Percentiles rank a stretch among this genome's conserved stretches.
Evolutionary conservation across 768 basidiomycete species (phyloP).

Genomic region (Russula foetens): DNA sequence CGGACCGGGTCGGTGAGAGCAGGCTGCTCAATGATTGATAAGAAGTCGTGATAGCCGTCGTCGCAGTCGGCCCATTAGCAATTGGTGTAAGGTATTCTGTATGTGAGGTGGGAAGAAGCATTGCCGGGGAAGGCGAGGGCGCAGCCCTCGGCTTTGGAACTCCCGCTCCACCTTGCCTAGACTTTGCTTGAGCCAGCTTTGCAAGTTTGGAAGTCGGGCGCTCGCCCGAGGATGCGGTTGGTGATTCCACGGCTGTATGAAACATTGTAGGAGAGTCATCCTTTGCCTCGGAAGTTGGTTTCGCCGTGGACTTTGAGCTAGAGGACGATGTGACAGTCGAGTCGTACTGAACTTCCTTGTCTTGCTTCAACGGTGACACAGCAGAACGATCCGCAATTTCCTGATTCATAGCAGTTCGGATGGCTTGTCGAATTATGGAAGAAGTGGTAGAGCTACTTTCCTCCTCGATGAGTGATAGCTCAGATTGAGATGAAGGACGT

Average conservation of each 20-base stretch:
- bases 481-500: conserved; percentile 58
- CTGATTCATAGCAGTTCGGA: conserved; percentile 55
- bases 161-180: conserved; percentile 25
- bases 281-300: conserved; percentile 5
- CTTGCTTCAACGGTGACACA: neutral
- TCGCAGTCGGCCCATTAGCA: conserved; percentile 75
- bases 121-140: conserved; percentile 17
- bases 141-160: conserved; percentile 23
- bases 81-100: conserved; percentile 73
- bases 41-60: conserved; percentile 76
- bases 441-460: conserved; percentile 40
- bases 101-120: conserved; percentile 36
- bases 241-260: conserved; percentile 1
- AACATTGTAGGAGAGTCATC: neutral
- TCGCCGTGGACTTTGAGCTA: conserved; percentile 14
- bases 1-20: conserved; percentile 25
- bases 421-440: conserved; percentile 55
- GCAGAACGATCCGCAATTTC: conserved; percentile 41
- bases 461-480: conserved; percentile 22
- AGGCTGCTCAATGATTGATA: conserved; percentile 66
- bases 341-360: conserved; percentile 11
- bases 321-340: conserved; percentile 10
- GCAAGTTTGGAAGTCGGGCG: conserved; percentile 59
- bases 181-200: conserved; percentile 58
- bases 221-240: conserved; percentile 12